Conservation (phyloP, 495 filamentous ascomycete species). For the Halenospora varia region DNA sequence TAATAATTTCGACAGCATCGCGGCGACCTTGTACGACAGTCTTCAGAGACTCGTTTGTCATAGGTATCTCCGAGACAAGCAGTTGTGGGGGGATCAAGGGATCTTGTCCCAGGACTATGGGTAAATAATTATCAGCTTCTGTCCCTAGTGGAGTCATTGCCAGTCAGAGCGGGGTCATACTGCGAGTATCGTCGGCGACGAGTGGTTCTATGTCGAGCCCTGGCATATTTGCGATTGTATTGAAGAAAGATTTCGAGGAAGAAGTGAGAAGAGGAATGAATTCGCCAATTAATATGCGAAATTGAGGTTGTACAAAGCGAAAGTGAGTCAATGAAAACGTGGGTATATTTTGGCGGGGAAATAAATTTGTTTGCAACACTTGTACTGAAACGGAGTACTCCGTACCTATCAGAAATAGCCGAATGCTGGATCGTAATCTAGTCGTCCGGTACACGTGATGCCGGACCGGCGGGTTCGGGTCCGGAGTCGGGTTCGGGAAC, state of each 20-base stretch:
- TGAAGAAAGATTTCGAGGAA: neutral
- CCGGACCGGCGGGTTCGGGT: no score
- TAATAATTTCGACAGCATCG: conserved; percentile 80
- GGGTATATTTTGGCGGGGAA: no score
- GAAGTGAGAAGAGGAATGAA: neutral
- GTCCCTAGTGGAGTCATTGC: neutral
- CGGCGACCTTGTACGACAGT: conserved; percentile 79
- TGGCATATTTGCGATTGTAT: conserved; percentile 25
- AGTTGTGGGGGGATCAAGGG: conserved; percentile 87
- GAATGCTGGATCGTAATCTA: no score
- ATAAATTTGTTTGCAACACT: no score
- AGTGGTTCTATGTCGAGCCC: conserved; percentile 21
- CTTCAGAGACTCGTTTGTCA: conserved; percentile 55
- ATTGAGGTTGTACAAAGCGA: no score
- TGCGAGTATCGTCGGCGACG: conserved; percentile 25
- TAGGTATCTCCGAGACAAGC: conserved; percentile 84
- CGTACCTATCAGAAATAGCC: no score
- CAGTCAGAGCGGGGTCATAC: conserved; percentile 19
- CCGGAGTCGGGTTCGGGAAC: no score
- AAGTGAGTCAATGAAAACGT: no score
- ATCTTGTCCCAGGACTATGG: conserved; percentile 86
- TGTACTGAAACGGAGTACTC: no score
- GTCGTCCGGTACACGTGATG: no score
- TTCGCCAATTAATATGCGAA: no score
- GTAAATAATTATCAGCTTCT: conserved; percentile 5